A percentile compares a stretch with the other conserved stretches of the same genome.
phyloP scores from a whole-genome alignment of 2,329 filamentous ascomycete genomes.

The Colletotrichum aenigma region DNA sequence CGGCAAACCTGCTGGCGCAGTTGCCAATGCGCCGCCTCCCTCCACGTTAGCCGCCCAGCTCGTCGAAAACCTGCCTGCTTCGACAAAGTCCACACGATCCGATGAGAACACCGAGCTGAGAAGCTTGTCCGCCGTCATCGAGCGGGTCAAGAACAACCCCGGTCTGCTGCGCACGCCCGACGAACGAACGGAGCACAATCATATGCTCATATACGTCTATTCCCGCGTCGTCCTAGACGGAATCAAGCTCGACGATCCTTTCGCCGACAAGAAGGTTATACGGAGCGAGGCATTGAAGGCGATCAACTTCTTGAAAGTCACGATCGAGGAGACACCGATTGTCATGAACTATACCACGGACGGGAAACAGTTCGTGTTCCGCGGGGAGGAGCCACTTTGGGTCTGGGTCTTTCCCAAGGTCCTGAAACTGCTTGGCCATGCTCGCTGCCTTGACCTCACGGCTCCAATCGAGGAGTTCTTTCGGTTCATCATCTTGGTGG shows the following conservation, averaged over 20 bases:
- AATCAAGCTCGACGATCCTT: constrained; percentile 70
- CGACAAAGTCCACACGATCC: constrained; percentile 63
- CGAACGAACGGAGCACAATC: constrained; percentile 76
- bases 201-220: constrained; percentile 85
- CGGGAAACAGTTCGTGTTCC: constrained; percentile 48
- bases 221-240: constrained; percentile 78
- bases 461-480: constrained; percentile 59
- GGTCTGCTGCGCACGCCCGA: constrained; percentile 62
- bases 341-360: constrained; percentile 60
- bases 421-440: constrained; percentile 60
- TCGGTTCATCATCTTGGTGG: constrained; percentile 49
- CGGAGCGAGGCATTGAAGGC: constrained; percentile 71
- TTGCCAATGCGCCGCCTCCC: constrained; percentile 59
- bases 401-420: constrained; percentile 66
- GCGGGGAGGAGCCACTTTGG: constrained; percentile 67
- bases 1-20: constrained; percentile 14
- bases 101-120: constrained; percentile 77
- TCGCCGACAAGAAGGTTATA: constrained; percentile 61
- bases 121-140: constrained; percentile 65
- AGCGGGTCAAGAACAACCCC: constrained; percentile 56
- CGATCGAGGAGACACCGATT: constrained; percentile 75
- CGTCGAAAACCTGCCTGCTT: constrained; percentile 77
- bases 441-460: constrained; percentile 50
- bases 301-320: constrained; percentile 76
- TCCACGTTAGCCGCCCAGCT: constrained; percentile 90